Evolutionary conservation across 805 yeast species (phyloP), one percentile per base, ranked within the genome.

Genomic region (Alloascoidea hylecoeti): DNA sequence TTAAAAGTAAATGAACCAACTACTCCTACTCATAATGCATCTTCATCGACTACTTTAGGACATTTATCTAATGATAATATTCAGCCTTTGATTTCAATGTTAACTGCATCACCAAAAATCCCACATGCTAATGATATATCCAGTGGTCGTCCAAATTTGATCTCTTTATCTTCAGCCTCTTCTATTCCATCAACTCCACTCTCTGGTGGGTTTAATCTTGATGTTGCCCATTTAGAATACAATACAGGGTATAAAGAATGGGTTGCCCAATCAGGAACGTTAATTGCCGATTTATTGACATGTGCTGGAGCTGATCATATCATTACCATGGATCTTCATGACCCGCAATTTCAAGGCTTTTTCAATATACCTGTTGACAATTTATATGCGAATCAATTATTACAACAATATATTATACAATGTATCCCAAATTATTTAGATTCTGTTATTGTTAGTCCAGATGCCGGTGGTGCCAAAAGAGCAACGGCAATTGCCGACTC

Each of bases 381-480:
- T 55, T 57, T 92, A 46, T 85, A 84, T 55, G 83, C 92, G 36
- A 79, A 81, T 53, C 96, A 96, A 2, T 64, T 92, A 41, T 63
- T 89, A 40, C 88, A 83, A 55, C 81, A 83, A 46, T 92, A 86
- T 58, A 86, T 92, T 42, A 66, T 73, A 16, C 76, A 78, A 41
- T 66, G 68, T 44, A 76, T 92, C 40, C 89, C 94, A n/a, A 59
- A 82, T 44, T 84, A 76, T 53, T 72, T 72, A 46, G 79, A 86
- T 33, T 81, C 89, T 33, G 95, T 92, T 4, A 75, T 92, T 48
- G 96, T 92, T 23, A 85, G 96, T 1, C 99, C 99, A 0, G 99
- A 92, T 59, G 92, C 96, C 16, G 99, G 99, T 52, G 99, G 99
- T 44, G 99, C 98, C 37, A 92, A 92, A 57, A 66, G 98, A 46